Evolutionary conservation across 768 basidiomycete species (phyloP), one percentile per base, ranked within the genome.

Genomic region (Termitomyces sp.): DNA sequence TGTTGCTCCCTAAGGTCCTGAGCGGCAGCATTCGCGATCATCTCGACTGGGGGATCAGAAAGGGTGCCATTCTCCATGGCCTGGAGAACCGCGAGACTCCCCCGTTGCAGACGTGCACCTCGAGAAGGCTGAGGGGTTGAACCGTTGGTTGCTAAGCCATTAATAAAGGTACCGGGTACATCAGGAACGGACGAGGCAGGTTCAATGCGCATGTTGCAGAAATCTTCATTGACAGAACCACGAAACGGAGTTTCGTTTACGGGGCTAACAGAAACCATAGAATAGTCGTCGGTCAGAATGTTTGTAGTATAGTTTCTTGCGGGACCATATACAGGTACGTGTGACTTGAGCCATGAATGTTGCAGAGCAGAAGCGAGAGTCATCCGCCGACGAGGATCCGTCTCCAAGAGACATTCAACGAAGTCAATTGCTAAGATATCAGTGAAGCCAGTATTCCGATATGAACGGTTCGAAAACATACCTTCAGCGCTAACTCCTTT

Each of bases 331-430:
- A 71, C 63, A 2, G 72, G 73, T 22, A 63, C 57, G 54, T 76
- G 72, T 0, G 69, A 64, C 41, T 59, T 37, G 3, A 98, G 78
- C 96, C 96, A 98, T 1, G 84, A 82, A 63, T 98, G 94, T 0
- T 70, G 27, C 10, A 90, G 78, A 0, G 94, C 88, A 0, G 81
- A 76, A 3, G 76, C 72, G 58, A 94, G 78, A 6, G 86, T 83
- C 80, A 96, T 82, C n/a, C 95, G 85, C 14, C 67, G 59, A 0
- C 60, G 61, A 0, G 94, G 92, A 55, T 90, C 77, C 37, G 75
- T 74, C 51, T 83, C 78, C 16, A 98, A 80, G 10, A 98, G 80
- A 2, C 70, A 63, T 2, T 69, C 68, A 51, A 96, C 79, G 67
- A 98, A 96, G 59, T 85, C 76, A 52, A 78, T 69, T 2, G 77